Evolutionary conservation across 352 stramenopile species (phyloP).

Genomic region (Phytopythium litorale): DNA sequence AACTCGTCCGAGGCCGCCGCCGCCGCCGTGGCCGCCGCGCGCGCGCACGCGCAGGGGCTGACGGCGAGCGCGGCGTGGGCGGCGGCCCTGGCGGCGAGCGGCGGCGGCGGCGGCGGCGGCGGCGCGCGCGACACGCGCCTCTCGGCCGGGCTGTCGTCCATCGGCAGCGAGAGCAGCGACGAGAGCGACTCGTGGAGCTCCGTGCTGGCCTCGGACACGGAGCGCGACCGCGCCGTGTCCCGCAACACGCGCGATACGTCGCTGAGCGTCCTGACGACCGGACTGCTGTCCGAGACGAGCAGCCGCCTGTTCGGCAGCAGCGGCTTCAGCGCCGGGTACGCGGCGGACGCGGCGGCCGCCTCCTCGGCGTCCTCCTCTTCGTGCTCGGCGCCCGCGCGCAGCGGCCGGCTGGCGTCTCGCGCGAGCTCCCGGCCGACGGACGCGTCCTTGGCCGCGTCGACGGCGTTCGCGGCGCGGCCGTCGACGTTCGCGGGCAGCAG

Average conservation of each 20-base stretch:
- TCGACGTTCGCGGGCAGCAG: slow-evolving; percentile 9
- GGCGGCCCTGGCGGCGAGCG: slow-evolving; percentile 10
- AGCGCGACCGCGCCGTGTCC: slow-evolving; percentile 25
- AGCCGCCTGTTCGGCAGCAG: slow-evolving; percentile 9
- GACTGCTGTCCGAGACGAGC: slow-evolving; percentile 40
- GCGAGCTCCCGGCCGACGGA: neutral
- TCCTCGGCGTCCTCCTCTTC: slow-evolving; percentile 1
- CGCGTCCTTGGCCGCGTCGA: neutral
- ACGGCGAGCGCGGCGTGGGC: slow-evolving; percentile 5
- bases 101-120: slow-evolving; percentile 15
- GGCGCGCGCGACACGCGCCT: slow-evolving; percentile 21
- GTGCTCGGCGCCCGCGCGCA: neutral
- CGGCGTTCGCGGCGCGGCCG: neutral
- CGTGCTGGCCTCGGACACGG: slow-evolving; percentile 60
- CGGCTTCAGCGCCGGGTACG: slow-evolving; percentile 2
- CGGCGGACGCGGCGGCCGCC: neutral
- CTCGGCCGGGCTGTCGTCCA: slow-evolving; percentile 39
- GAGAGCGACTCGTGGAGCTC: slow-evolving; percentile 73
- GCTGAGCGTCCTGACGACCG: slow-evolving; percentile 51
- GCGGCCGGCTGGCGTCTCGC: neutral
- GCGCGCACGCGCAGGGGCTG: neutral
- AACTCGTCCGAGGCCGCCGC: slow-evolving; percentile 8
- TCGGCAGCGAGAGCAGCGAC: slow-evolving; percentile 34
- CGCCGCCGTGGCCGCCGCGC: neutral
- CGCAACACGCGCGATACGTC: slow-evolving; percentile 69